Conservation (phyloP, 169 alveolate species). For the Amoebophrya sp. region DNA sequence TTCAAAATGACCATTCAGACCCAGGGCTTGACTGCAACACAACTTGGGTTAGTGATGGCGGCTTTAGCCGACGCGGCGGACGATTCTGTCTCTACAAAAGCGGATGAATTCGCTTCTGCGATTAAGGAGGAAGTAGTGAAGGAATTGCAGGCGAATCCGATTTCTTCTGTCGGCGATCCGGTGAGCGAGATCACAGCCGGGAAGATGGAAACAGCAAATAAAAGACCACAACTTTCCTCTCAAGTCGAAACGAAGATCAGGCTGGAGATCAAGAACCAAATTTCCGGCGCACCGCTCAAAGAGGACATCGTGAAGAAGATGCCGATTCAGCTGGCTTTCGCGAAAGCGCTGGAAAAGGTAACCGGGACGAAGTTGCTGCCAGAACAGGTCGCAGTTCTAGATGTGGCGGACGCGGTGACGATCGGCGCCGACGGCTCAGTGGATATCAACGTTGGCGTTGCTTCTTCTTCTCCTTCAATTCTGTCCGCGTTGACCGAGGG, state of each 20-base stretch:
- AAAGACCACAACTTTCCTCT: too few relatives aligned
- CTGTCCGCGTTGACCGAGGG: neutral
- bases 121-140: neutral
- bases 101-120: neutral
- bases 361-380: neutral
- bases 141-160: neutral
- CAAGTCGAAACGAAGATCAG: neutral
- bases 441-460: neutral
- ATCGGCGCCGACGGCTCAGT: neutral
- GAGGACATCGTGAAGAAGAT: too few relatives aligned
- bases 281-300: too few relatives aligned
- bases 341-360: neutral
- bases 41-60: neutral
- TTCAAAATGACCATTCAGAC: neutral
- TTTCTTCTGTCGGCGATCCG: neutral
- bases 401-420: neutral
- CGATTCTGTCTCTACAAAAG: neutral
- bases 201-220: neutral
- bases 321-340: neutral
- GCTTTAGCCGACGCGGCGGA: neutral
- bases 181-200: neutral
- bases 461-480: neutral
- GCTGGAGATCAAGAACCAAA: neutral
- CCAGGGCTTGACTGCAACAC: neutral
- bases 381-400: neutral